These are phyloP conservation scores for Oenanthe javanica DNA, from an alignment of 140 eudicot genomes.

Conservation along the genomic window DNA sequence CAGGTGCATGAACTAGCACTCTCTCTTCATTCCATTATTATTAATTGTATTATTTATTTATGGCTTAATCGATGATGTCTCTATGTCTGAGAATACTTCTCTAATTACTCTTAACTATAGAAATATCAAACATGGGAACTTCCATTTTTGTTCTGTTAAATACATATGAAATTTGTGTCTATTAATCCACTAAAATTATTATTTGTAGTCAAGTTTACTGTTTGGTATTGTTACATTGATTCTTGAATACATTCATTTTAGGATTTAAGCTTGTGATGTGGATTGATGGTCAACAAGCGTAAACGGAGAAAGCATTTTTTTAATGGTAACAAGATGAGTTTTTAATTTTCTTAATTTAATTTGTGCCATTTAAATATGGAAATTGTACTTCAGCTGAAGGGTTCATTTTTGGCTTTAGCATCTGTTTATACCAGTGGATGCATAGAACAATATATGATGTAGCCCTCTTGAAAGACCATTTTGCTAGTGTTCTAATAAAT, in stretches of 20 bases:
- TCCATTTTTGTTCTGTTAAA: neutral
- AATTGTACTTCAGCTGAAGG: neutral
- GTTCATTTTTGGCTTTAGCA: neutral
- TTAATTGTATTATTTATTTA: neutral
- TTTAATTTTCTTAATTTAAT: no score
- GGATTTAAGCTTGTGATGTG: neutral
- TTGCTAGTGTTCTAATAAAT: no score
- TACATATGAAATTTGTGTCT: neutral
- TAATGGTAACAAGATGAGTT: no score
- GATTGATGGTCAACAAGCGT: neutral
- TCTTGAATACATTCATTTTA: no score
- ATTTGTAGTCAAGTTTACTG: neutral
- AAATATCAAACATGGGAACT: no score
- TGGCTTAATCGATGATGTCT: neutral
- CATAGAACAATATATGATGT: neutral
- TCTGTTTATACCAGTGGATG: neutral
- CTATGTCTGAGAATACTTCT: neutral
- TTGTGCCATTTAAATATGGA: neutral
- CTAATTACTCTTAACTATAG: neutral
- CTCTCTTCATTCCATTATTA: neutral
- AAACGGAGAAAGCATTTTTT: neutral
- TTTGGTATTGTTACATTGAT: neutral
- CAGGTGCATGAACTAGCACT: conserved; percentile 5
- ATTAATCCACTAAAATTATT: neutral
- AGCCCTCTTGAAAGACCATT: no score